phyloP scores from a whole-genome alignment of 495 filamentous ascomycete species.

The Aspergillus heteromorphus region DNA sequence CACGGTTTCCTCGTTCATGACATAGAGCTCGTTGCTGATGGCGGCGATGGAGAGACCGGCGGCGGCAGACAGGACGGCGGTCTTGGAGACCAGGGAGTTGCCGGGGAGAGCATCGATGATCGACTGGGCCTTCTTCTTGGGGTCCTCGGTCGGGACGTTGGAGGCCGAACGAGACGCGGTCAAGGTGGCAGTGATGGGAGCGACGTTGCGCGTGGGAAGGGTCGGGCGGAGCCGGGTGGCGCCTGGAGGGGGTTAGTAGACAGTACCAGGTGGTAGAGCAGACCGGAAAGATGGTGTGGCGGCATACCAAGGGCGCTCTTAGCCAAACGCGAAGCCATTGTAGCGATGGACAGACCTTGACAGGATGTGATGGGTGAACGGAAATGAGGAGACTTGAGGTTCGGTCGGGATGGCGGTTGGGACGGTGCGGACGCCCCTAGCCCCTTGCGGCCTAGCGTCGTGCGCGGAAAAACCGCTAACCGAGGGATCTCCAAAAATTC shows the following conservation, averaged over 20 bases:
- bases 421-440: conserved; percentile 77
- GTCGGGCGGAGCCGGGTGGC: conserved; percentile 83
- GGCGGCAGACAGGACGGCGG: conserved; percentile 87
- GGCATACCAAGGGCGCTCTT: conserved; percentile 84
- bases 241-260: conserved; percentile 51
- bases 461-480: conserved; percentile 33
- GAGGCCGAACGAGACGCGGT: conserved; percentile 63
- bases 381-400: conserved; percentile 42
- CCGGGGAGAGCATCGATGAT: conserved; percentile 87
- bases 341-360: conserved; percentile 40
- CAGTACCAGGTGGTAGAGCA: conserved; percentile 6
- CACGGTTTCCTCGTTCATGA: conserved; percentile 96
- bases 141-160: conserved; percentile 74
- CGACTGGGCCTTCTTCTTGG: conserved; percentile 90
- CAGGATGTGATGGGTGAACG: conserved; percentile 37
- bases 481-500: conserved; percentile 32
- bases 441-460: conserved; percentile 66
- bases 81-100: conserved; percentile 83
- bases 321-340: conserved; percentile 94
- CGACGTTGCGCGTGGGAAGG: conserved; percentile 61
- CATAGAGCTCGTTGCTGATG: conserved; percentile 98
- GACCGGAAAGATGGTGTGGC: background rate
- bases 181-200: conserved; percentile 62
- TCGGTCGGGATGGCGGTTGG: conserved; percentile 70
- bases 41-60: conserved; percentile 89